Conservation (phyloP, 768 basidiomycete species). For the Hypholoma sublateritium region DNA sequence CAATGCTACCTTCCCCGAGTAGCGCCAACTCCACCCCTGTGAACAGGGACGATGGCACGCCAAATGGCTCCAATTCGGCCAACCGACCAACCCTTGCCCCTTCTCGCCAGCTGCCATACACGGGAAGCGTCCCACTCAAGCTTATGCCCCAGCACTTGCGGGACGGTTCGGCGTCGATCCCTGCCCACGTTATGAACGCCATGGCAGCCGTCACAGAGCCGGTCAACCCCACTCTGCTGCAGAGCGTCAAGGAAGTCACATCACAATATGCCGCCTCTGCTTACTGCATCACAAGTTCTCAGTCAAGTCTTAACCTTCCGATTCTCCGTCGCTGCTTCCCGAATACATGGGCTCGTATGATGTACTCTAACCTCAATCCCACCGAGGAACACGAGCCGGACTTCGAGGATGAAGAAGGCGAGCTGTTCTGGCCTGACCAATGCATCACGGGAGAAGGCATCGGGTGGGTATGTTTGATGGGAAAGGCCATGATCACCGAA, state of each 20-base stretch:
- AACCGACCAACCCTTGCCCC: conserved; percentile 30
- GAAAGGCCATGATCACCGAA: conserved; percentile 83
- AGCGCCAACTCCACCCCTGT: conserved; percentile 81
- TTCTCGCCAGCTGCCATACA: conserved; percentile 28
- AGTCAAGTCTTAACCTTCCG: conserved; percentile 61
- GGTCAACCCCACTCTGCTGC: conserved; percentile 40
- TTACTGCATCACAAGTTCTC: conserved; percentile 48
- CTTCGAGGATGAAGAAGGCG: conserved; percentile 83
- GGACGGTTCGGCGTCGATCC: conserved; percentile 36
- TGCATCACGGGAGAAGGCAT: conserved; percentile 73
- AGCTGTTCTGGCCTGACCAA: conserved; percentile 83
- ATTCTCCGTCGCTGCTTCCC: conserved; percentile 73
- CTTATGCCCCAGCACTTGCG: conserved; percentile 37
- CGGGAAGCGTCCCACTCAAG: conserved; percentile 34
- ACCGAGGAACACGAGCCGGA: conserved; percentile 79
- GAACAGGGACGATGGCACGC: conserved; percentile 56
- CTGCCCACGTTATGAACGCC: conserved; percentile 41
- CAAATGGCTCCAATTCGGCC: conserved; percentile 33
- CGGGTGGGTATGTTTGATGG: conserved; percentile 87
- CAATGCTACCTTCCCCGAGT: conserved; percentile 75
- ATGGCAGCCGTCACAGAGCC: conserved; percentile 44
- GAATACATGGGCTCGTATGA: conserved; percentile 71
- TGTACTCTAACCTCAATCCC: conserved; percentile 58
- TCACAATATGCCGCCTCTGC: conserved; percentile 38
- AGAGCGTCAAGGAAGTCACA: conserved; percentile 43